These are phyloP conservation scores for Kwoniella bestiolae DNA, from an alignment of 768 basidiomycete genomes.

Conservation along the genomic window DNA sequence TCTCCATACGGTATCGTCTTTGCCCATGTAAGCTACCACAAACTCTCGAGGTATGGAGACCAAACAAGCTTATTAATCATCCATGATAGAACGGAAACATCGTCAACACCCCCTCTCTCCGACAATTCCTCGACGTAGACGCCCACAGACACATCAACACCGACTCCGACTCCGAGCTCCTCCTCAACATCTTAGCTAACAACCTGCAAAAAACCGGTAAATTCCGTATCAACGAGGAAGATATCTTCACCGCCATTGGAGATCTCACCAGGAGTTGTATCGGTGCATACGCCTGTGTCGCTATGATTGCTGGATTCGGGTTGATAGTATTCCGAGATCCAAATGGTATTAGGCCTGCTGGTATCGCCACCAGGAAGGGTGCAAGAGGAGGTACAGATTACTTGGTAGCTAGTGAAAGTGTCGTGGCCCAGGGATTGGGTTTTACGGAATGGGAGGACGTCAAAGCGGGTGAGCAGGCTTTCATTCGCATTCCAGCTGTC, in stretches of 20 bases:
- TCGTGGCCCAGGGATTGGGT: slow-evolving; percentile 90
- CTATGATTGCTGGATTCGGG: slow-evolving; percentile 99
- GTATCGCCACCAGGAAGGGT: slow-evolving; percentile 71
- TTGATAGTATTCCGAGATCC: slow-evolving; percentile 98
- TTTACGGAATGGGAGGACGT: slow-evolving; percentile 94
- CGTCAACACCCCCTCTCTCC: slow-evolving; percentile 84
- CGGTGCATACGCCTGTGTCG: slow-evolving; percentile 95
- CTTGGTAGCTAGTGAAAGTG: slow-evolving; percentile 90
- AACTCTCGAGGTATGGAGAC: background rate
- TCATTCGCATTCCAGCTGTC: background rate
- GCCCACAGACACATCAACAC: slow-evolving; percentile 99
- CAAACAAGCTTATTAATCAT: slow-evolving; percentile 9
- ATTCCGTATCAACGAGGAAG: slow-evolving; percentile 98
- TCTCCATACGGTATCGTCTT: slow-evolving; percentile 99
- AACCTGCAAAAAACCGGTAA: slow-evolving; percentile 98
- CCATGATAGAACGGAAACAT: slow-evolving; percentile 87
- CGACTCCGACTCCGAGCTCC: slow-evolving; percentile 93
- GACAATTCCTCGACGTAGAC: slow-evolving; percentile 91
- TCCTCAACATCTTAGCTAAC: slow-evolving; percentile 96
- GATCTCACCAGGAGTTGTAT: slow-evolving; percentile 84
- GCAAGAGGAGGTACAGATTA: slow-evolving; percentile 73
- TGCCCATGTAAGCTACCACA: slow-evolving; percentile 73
- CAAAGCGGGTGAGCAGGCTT: slow-evolving; percentile 68
- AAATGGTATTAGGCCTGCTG: slow-evolving; percentile 93
- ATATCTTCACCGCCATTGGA: slow-evolving; percentile 92